A percentile compares a stretch with the other conserved stretches of the same genome.
Conservation (phyloP, 495 filamentous ascomycete species). For the Stereocaulon alpinum region DNA sequence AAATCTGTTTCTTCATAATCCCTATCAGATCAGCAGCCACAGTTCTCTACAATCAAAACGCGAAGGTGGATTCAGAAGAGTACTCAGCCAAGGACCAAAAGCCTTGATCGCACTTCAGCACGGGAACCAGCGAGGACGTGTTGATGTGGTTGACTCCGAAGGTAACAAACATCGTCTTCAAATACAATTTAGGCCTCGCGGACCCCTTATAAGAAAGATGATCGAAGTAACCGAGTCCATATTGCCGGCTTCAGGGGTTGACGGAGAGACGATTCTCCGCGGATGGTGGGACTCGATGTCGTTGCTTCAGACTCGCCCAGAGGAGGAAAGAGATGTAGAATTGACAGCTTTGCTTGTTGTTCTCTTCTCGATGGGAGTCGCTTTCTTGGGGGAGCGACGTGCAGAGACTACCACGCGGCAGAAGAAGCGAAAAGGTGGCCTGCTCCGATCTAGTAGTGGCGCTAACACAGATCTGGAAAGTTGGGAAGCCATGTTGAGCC, state of each 20-base stretch:
- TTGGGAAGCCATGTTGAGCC: conserved; percentile 51
- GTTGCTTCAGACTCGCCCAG: conserved; percentile 48
- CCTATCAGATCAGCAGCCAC: conserved; percentile 30
- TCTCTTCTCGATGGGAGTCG: conserved; percentile 52
- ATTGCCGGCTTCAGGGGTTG: conserved; percentile 44
- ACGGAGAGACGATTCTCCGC: conserved; percentile 53
- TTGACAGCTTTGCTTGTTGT: conserved; percentile 71
- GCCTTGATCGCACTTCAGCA: conserved; percentile 36
- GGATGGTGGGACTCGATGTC: conserved; percentile 70
- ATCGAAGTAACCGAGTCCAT: conserved; percentile 53
- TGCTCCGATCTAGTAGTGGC: conserved; percentile 52
- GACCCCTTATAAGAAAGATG: conserved; percentile 45
- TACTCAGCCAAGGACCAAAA: conserved; percentile 41
- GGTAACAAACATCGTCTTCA: conserved; percentile 53
- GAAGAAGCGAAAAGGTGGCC: conserved; percentile 40
- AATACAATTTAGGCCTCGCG: conserved; percentile 55
- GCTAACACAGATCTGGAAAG: conserved; percentile 44
- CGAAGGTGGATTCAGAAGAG: conserved; percentile 43
- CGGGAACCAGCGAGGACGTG: conserved; percentile 39
- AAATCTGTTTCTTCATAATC: conserved; percentile 38
- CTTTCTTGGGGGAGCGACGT: conserved; percentile 34
- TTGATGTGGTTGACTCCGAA: conserved; percentile 54
- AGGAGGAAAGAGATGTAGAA: conserved; percentile 49
- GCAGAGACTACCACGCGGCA: conserved; percentile 28
- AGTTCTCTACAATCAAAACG: conserved; percentile 28